Evolutionary conservation across 23 red algal genomes (phyloP), one percentile per base, ranked within the genome.

Genomic region (Agarophyton chilense): DNA sequence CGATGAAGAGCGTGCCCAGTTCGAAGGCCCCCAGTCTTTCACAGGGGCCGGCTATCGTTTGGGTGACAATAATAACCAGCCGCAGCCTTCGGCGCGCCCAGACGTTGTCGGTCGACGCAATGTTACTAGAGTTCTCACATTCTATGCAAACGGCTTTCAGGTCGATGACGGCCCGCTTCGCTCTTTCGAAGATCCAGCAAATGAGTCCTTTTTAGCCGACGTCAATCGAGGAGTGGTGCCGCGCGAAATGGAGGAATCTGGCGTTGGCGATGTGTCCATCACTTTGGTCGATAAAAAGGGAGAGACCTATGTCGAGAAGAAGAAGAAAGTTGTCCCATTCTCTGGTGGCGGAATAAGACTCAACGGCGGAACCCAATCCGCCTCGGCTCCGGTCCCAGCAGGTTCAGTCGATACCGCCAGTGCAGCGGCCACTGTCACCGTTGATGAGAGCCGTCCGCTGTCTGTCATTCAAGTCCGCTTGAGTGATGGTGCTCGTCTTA

Each of bases 111-210:
- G 89, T 0, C 38, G 84, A 24, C 67, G 91, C 14, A 92, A 90
- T 53, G 83, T 98, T 14, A 95, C 87, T 11, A 71, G 92, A 36
- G 88, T 66, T 22, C 71, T 98, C 32, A 95, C 87, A 1, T 98
- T 98, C 71, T 98, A 96, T 46, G 87, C 83, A 25, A 94, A 98
- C 62, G 96, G 96, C 24, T 98, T 98, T 78, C 81, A 77, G 50
- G 88, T 98, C 44, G 92, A 94, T 55, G 72, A 95, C 34, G 96
- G 96, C 1, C 85, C 91, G 21, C 75, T 98, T 52, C 73, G 96
- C 54, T 39, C 47, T 21, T 98, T 81, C 63, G 88, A 93, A 49
- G 96, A 98, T 77, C 96, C 96, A 25, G 92, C 74, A 25, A 95
- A 98, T 42, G 91, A 78, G 8, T 82, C 81, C 11, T 98, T 98